A percentile compares a stretch with the other conserved stretches of the same genome.
Evolutionary conservation across 176 grass and related monocot genomes (phyloP).

Genomic region (Raddia distichophylla): DNA sequence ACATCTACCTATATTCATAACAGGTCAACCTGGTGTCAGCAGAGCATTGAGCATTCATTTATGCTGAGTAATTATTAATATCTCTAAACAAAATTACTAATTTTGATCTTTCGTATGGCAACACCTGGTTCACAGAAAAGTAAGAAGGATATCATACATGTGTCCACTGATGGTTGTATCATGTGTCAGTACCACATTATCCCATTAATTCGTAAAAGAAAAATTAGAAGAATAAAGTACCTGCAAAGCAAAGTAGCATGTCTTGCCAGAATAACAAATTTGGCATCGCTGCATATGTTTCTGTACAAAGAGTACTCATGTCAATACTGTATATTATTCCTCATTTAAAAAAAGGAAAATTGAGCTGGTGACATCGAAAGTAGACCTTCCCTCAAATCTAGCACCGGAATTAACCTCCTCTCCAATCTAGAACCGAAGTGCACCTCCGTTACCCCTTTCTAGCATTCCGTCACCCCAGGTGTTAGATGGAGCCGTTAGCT

Average conservation of each 20-base stretch:
- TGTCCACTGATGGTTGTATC: conserved; percentile 13
- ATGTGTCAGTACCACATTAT: conserved; percentile 1
- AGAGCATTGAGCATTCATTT: conserved; percentile 10
- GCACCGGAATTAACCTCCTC: too few relatives aligned
- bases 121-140: conserved; percentile 10
- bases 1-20: neutral
- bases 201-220: conserved; percentile 3
- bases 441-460: too few relatives aligned
- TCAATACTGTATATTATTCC: conserved; percentile 41
- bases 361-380: too few relatives aligned
- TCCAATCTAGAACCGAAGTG: too few relatives aligned
- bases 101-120: neutral
- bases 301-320: conserved; percentile 50
- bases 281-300: conserved; percentile 84
- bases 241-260: conserved; percentile 95
- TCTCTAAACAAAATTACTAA: neutral
- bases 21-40: conserved; percentile 7
- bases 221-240: conserved; percentile 43
- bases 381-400: too few relatives aligned
- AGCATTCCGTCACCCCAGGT: too few relatives aligned
- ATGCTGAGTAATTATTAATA: neutral
- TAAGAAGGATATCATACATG: neutral
- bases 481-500: too few relatives aligned
- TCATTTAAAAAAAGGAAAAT: too few relatives aligned
- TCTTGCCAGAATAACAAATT: conserved; percentile 91